These are phyloP conservation scores for Ceratocystis smalleyi DNA, from an alignment of 2,329 filamentous ascomycete genomes.

Conservation along the genomic window DNA sequence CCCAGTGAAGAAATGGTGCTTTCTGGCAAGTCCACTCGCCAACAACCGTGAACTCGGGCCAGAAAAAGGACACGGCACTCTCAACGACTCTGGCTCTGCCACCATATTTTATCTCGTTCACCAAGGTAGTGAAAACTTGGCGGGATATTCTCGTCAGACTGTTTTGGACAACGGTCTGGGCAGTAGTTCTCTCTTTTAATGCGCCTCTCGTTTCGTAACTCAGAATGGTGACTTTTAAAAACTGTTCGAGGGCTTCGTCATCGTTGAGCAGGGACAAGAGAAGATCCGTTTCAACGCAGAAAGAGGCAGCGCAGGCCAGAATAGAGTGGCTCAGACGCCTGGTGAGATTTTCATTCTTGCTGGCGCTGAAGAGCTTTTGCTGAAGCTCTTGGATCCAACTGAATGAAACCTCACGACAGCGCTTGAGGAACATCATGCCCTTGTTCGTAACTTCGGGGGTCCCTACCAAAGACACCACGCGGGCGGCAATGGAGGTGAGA, in stretches of 20 bases:
- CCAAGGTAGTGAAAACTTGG: neutral
- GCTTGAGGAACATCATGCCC: conserved; percentile 23
- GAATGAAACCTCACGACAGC: conserved; percentile 24
- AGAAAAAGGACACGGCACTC: neutral
- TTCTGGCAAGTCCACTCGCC: neutral
- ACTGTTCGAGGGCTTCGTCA: neutral
- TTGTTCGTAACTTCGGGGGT: conserved; percentile 20
- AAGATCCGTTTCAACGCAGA: neutral
- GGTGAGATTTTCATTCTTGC: conserved; percentile 23
- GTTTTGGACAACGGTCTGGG: no score
- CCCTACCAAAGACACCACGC: conserved; percentile 26
- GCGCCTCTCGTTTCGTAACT: neutral
- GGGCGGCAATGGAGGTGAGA: conserved; percentile 28
- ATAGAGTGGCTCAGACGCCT: conserved; percentile 26
- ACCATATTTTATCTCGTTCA: neutral
- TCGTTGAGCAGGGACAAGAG: neutral
- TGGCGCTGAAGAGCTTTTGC: conserved; percentile 19
- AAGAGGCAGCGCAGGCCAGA: neutral
- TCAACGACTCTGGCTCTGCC: neutral
- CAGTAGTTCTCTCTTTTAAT: neutral
- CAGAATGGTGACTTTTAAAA: neutral
- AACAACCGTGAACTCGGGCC: neutral
- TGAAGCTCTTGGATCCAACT: conserved; percentile 28
- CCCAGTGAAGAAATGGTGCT: neutral
- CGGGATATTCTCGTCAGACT: no score